Evolutionary conservation across 441 rosid genomes (phyloP).

Genomic region (Populus tomentosa): DNA sequence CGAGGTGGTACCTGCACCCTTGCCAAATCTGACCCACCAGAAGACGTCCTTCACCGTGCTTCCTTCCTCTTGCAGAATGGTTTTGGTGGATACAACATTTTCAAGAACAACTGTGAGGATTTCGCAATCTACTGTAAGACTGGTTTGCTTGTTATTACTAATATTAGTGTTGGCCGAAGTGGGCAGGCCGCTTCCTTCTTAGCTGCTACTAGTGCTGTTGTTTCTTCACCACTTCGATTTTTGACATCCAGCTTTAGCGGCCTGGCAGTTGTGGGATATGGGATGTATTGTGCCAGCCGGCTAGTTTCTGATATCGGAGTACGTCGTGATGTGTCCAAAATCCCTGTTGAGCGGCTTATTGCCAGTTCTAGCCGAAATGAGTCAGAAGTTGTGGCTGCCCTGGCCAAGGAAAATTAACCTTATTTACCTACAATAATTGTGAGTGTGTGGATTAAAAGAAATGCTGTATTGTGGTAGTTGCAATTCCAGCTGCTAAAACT

Average conservation of each 20-base stretch:
- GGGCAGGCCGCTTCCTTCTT: slow-evolving; percentile 63
- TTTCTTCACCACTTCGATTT: slow-evolving; percentile 43
- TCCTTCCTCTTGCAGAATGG: slow-evolving; percentile 52
- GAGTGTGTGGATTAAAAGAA: background rate
- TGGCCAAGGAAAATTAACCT: slow-evolving; percentile 8
- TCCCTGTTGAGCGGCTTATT: slow-evolving; percentile 52
- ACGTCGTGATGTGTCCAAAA: slow-evolving; percentile 47
- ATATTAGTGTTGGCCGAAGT: slow-evolving; percentile 55
- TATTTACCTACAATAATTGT: background rate
- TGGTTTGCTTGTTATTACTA: slow-evolving; percentile 47
- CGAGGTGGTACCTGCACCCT: slow-evolving; percentile 85
- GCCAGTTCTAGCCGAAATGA: slow-evolving; percentile 12
- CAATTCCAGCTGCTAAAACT: background rate
- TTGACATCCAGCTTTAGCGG: slow-evolving; percentile 48
- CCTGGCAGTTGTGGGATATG: slow-evolving; percentile 37
- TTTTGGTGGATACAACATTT: slow-evolving; percentile 56
- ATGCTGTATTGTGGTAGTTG: background rate
- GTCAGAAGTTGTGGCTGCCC: slow-evolving; percentile 13
- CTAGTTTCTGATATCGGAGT: slow-evolving; percentile 55
- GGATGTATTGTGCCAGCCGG: slow-evolving; percentile 50
- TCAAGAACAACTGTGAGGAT: slow-evolving; percentile 83
- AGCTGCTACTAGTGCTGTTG: slow-evolving; percentile 41
- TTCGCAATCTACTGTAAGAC: slow-evolving; percentile 86
- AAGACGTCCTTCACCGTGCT: slow-evolving; percentile 56
- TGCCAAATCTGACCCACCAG: slow-evolving; percentile 58